Conservation (phyloP, 2,329 filamentous ascomycete species). For the Thelonectria blattea region DNA sequence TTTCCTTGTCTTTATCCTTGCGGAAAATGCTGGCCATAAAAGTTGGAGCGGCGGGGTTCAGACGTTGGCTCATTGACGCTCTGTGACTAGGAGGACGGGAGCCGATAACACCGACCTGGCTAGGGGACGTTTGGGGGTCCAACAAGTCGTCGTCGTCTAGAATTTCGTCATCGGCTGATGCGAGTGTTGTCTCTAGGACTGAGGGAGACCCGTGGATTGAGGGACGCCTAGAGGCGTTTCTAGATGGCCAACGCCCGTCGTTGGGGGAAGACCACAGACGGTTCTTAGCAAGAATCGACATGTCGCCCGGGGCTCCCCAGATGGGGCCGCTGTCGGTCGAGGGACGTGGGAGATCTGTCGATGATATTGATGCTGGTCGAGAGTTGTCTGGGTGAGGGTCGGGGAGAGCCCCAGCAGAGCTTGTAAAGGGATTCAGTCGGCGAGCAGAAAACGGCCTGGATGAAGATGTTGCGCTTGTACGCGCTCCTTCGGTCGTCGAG, state of each 20-base stretch:
- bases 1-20: conserved; percentile 47
- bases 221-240: conserved; percentile 79
- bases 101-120: conserved; percentile 76
- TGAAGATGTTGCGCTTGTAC: conserved; percentile 39
- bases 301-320: conserved; percentile 64
- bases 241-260: conserved; percentile 58
- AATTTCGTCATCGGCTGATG: conserved; percentile 69
- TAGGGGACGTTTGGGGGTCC: conserved; percentile 59
- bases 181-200: conserved; percentile 64
- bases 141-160: conserved; percentile 63
- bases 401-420: conserved; percentile 55
- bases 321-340: conserved; percentile 81
- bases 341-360: conserved; percentile 74
- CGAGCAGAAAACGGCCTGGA: conserved; percentile 49
- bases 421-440: conserved; percentile 56
- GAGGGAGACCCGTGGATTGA: conserved; percentile 80
- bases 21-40: conserved; percentile 78
- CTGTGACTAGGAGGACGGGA: conserved; percentile 65
- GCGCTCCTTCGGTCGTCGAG: conserved; percentile 51
- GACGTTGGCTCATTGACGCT: conserved; percentile 60
- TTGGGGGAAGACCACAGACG: conserved; percentile 71
- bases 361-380: conserved; percentile 72
- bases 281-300: conserved; percentile 55
- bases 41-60: conserved; percentile 89
- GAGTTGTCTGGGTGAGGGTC: conserved; percentile 66